These are phyloP conservation scores for Orbilia ellipsospora DNA, from an alignment of 2,329 filamentous ascomycete genomes.

Conservation along the genomic window DNA sequence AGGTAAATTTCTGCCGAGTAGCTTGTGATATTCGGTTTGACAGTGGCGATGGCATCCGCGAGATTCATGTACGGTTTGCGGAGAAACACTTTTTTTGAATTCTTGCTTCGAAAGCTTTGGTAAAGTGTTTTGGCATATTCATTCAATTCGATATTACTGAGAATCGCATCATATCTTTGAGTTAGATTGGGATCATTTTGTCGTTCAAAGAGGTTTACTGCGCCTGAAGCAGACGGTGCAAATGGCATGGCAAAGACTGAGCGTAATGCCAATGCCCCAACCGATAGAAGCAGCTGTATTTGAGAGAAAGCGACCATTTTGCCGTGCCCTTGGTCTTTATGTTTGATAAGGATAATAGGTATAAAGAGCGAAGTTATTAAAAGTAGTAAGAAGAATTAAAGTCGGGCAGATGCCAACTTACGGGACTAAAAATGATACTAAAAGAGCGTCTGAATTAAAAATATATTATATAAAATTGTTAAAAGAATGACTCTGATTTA, in stretches of 20 bases:
- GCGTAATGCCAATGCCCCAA: constrained; percentile 6
- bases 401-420: too few species aligned
- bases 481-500: background rate
- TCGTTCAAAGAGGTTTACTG: background rate
- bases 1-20: constrained; percentile 46
- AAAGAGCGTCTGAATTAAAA: too few species aligned
- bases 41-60: constrained; percentile 27
- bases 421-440: too few species aligned
- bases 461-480: too few species aligned
- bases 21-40: constrained; percentile 21
- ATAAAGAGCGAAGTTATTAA: too few species aligned
- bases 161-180: constrained; percentile 42
- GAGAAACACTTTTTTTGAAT: constrained; percentile 41
- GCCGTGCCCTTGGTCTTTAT: background rate
- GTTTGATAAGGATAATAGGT: background rate
- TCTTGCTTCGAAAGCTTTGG: constrained; percentile 47
- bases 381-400: too few species aligned
- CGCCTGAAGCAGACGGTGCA: background rate
- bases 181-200: constrained; percentile 31
- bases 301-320: constrained; percentile 33
- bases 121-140: constrained; percentile 47
- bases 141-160: constrained; percentile 47
- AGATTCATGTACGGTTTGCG: constrained; percentile 51
- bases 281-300: constrained; percentile 24
- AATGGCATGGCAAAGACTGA: constrained; percentile 22